phyloP scores from a whole-genome alignment of 768 basidiomycete species.

The Mycena capillaripes region DNA sequence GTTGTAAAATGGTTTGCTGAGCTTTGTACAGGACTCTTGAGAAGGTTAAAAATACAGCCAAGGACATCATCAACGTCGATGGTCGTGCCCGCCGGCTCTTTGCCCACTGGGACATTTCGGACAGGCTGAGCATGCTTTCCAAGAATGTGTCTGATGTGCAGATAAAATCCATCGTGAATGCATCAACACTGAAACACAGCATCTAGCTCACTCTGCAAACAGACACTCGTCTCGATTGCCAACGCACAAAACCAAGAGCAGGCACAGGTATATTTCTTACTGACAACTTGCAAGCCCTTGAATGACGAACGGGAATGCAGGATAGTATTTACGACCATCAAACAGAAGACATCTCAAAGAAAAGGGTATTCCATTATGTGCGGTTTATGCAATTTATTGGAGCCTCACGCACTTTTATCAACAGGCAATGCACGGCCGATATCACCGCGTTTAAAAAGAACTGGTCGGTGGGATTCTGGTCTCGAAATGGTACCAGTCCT shows the following conservation, averaged over 20 bases:
- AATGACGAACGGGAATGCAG: neutral
- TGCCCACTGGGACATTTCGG: neutral
- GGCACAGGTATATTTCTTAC: neutral
- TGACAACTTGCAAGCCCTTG: neutral
- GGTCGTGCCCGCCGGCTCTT: neutral
- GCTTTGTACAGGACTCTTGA: slow-evolving; percentile 8
- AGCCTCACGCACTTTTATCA: neutral
- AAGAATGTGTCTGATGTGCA: neutral
- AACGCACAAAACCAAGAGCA: neutral
- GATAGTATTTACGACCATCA: slow-evolving; percentile 9
- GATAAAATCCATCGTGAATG: neutral
- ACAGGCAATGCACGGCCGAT: slow-evolving; percentile 24
- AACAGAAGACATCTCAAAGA: neutral
- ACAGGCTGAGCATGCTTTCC: neutral
- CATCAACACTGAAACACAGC: neutral
- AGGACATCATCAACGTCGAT: neutral
- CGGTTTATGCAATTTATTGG: neutral
- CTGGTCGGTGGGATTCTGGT: slow-evolving; percentile 1
- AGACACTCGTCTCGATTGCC: slow-evolving; percentile 12
- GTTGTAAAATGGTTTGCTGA: neutral
- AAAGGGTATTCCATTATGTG: neutral
- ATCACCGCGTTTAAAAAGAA: slow-evolving; percentile 24
- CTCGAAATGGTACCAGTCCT: neutral
- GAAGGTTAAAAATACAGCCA: neutral
- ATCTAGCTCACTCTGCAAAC: neutral